These are phyloP conservation scores for Globisporangium cederbergense DNA, from an alignment of 352 stramenopile genomes.

Conservation along the genomic window DNA sequence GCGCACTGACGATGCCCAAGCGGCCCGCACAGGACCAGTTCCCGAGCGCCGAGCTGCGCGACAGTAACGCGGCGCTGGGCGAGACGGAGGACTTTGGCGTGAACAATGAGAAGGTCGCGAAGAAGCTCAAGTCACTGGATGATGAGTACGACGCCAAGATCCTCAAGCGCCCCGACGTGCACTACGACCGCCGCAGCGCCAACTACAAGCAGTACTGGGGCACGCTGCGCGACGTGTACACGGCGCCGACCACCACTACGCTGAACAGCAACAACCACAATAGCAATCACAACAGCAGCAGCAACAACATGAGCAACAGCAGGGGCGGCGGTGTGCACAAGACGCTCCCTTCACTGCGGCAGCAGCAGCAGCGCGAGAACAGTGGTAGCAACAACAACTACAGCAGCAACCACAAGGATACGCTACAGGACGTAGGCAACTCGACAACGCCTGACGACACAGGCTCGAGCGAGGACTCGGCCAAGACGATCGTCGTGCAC, in stretches of 20 bases:
- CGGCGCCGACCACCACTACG: constrained; percentile 15
- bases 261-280: constrained; percentile 16
- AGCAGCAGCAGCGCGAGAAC: neutral
- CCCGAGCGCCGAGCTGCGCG: constrained; percentile 9
- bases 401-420: constrained; percentile 16
- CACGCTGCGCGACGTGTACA: constrained; percentile 65
- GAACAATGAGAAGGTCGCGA: constrained; percentile 65
- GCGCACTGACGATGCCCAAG: constrained; percentile 32
- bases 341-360: constrained; percentile 7
- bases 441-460: constrained; percentile 54
- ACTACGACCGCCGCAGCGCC: constrained; percentile 44
- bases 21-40: neutral
- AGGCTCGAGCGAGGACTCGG: constrained; percentile 32
- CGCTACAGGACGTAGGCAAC: constrained; percentile 26
- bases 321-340: neutral
- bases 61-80: constrained; percentile 6
- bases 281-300: constrained; percentile 5
- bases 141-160: constrained; percentile 69
- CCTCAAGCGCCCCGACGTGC: constrained; percentile 31
- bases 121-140: constrained; percentile 71
- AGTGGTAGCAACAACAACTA: constrained; percentile 17
- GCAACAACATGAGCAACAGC: constrained; percentile 1
- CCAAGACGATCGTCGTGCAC: constrained; percentile 48
- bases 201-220: constrained; percentile 75
- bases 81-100: constrained; percentile 53